Base-by-base conservation (phyloP, 495 filamentous ascomycete genomes). In the Talaromyces wortmannii region DNA sequence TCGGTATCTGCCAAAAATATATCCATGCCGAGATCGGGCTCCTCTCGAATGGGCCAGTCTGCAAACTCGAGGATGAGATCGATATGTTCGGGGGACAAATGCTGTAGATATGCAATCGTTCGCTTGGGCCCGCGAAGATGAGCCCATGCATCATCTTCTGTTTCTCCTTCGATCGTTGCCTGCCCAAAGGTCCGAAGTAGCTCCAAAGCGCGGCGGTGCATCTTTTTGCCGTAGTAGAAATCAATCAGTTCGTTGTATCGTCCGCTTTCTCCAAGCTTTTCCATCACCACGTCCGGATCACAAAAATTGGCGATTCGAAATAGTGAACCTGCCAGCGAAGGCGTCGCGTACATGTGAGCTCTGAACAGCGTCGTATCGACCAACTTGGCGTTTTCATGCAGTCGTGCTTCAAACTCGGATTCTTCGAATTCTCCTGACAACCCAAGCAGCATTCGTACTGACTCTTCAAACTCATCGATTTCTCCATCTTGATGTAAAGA, bases 241-340 rank as follows among this genome's bases (percentile, higher is more conserved):
- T 99, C 92, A 31, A 99, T 92, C 0, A 99, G 74, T 65, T 97
- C 94, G 53, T 87, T 90, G 67, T 96, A 96, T 47, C 91, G 88
- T 44, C 88, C 87, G 50, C 85, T 88, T 65, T 96, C 91, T 55
- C 95, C 84, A 7, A 99, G 77, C 57, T 89, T 85, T 68, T 97
- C 88, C 66, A 95, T 92, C 29, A 99, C 92, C 1, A 99, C 94
- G 30, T 89, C 87, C 0, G 94, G 92, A 59, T 97, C 92, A 61
- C 94, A 97, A 68, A 96, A 97, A 66, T 99, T 99, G 65, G 90
- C 86, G 49, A 97, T 90, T 12, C 95, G 90, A 71, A 99, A 96
- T 0, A 99, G 82, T 3, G 91, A 88, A 0, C 88, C 90, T 31
- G 90, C 91, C 0, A 97, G 77, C 2, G 87, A 82, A 5, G 94